phyloP scores from a whole-genome alignment of 345 rosid genomes.

The Psidium guajava region DNA sequence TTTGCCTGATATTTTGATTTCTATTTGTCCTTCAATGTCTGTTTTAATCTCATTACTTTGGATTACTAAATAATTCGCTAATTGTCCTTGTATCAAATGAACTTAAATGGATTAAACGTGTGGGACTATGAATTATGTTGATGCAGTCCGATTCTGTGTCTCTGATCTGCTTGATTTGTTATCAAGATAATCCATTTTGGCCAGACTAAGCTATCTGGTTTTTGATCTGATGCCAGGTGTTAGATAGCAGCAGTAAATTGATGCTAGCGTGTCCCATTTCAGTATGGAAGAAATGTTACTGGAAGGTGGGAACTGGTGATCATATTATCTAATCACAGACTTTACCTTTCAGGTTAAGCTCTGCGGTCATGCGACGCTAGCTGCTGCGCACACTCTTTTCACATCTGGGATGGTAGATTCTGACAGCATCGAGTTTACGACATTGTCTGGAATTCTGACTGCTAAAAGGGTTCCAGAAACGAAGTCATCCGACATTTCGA shows the following conservation, averaged over 20 bases:
- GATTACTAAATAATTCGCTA: neutral
- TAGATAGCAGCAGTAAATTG: neutral
- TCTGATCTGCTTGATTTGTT: neutral
- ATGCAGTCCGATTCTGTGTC: neutral
- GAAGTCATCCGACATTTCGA: slow-evolving; percentile 1
- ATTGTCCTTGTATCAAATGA: neutral
- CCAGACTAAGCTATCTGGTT: no score
- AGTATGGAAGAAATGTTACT: neutral
- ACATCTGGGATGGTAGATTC: slow-evolving; percentile 37
- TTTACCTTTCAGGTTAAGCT: slow-evolving; percentile 39
- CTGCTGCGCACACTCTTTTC: slow-evolving; percentile 66
- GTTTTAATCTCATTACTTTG: neutral
- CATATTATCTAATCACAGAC: neutral
- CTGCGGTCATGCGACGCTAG: slow-evolving; percentile 88
- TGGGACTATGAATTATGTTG: neutral
- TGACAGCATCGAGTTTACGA: slow-evolving; percentile 49
- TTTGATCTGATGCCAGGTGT: neutral
- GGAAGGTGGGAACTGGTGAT: neutral
- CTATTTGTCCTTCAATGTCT: neutral
- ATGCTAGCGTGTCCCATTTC: neutral
- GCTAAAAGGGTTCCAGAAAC: slow-evolving; percentile 40
- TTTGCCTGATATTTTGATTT: neutral
- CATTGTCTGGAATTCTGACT: slow-evolving; percentile 52
- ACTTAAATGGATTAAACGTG: no score
- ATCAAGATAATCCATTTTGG: neutral